phyloP scores from a whole-genome alignment of 1,284 basidiomycete species.

The Ustilago curta region DNA sequence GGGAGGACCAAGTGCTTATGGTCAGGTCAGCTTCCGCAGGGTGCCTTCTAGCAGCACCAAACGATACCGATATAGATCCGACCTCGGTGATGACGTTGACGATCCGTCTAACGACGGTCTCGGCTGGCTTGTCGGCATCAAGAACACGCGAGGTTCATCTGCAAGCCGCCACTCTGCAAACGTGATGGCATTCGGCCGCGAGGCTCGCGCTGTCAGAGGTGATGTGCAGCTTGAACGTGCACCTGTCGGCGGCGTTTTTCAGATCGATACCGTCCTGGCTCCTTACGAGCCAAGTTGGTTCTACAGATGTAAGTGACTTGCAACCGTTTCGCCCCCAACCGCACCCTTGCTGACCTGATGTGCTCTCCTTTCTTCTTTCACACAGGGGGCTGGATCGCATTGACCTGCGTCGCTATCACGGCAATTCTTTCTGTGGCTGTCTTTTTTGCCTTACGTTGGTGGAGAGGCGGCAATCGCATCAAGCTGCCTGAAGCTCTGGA shows the following conservation, averaged over 20 bases:
- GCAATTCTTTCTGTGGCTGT: neutral
- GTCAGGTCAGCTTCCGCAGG: constrained; percentile 57
- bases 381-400: constrained; percentile 46
- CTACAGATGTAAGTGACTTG: constrained; percentile 51
- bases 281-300: constrained; percentile 80
- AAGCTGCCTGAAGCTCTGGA: constrained; percentile 47
- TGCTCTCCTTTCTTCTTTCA: neutral
- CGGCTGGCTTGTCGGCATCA: constrained; percentile 85
- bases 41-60: constrained; percentile 12
- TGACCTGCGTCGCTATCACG: constrained; percentile 8
- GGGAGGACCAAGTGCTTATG: constrained; percentile 57
- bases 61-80: constrained; percentile 7
- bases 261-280: constrained; percentile 83
- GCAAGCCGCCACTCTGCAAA: constrained; percentile 79
- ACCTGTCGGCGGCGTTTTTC: constrained; percentile 77
- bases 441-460: constrained; percentile 31
- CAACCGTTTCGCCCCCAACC: too few relatives aligned
- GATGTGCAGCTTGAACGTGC: constrained; percentile 15
- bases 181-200: constrained; percentile 83
- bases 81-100: neutral
- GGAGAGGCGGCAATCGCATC: constrained; percentile 39
- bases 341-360: neutral
- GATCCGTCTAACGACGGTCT: constrained; percentile 70
- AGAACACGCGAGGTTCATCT: constrained; percentile 82
- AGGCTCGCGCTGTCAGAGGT: constrained; percentile 72